phyloP scores from a whole-genome alignment of 2,329 filamentous ascomycete species.

The Pyrenophora tritici-repentis region DNA sequence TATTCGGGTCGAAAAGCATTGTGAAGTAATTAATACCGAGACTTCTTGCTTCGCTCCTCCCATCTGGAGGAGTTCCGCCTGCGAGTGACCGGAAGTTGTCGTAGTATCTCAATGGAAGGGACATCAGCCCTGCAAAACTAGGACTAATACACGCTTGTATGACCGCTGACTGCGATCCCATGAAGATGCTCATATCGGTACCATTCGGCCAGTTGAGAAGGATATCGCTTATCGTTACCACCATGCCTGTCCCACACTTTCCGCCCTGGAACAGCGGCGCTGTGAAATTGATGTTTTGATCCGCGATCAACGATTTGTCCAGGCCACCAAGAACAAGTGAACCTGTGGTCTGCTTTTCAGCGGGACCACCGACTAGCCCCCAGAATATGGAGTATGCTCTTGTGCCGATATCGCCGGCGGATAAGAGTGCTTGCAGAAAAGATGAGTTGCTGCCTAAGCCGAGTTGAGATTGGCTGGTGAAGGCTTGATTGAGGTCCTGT shows the following conservation, averaged over 20 bases:
- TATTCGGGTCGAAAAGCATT: constrained; percentile 23
- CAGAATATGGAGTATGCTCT: constrained; percentile 43
- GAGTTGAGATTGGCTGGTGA: constrained; percentile 22
- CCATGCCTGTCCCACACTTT: constrained; percentile 35
- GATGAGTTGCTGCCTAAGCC: constrained; percentile 42
- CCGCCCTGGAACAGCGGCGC: constrained; percentile 10
- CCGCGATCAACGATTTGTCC: constrained; percentile 16
- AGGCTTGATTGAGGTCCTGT: constrained; percentile 16
- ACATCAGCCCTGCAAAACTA: constrained; percentile 21
- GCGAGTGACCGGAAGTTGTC: constrained; percentile 16
- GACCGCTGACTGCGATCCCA: constrained; percentile 18
- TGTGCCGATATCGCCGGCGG: constrained; percentile 32
- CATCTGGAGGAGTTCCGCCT: constrained; percentile 17
- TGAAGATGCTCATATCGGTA: constrained; percentile 37
- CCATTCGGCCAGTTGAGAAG: constrained; percentile 43
- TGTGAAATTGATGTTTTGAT: constrained; percentile 24
- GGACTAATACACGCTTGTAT: constrained; percentile 26
- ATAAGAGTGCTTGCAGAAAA: constrained; percentile 31
- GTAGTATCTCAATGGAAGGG: constrained; percentile 18
- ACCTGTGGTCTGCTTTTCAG: constrained; percentile 27
- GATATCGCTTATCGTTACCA: constrained; percentile 37
- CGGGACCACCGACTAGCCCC: constrained; percentile 28
- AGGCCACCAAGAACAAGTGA: constrained; percentile 38
- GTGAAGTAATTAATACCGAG: constrained; percentile 22
- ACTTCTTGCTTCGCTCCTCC: constrained; percentile 13